A percentile compares a stretch with the other conserved stretches of the same genome.
These are phyloP conservation scores for Raffaelea ambrosiae DNA, from an alignment of 2,329 filamentous ascomycete genomes.

Conservation along the genomic window DNA sequence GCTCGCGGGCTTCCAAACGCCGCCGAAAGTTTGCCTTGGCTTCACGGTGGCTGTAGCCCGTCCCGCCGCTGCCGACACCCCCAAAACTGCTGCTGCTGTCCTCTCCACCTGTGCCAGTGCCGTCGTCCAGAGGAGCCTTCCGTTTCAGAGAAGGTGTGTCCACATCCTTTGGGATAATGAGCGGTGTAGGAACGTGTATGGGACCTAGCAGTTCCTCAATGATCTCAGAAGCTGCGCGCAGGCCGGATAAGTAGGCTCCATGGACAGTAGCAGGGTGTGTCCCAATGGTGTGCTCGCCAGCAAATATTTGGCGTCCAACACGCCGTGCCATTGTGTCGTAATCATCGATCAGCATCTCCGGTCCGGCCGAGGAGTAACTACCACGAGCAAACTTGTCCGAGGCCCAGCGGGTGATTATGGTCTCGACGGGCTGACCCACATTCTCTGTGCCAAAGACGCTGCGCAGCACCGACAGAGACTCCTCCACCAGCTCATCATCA, in stretches of 20 bases:
- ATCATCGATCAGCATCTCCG: constrained; percentile 72
- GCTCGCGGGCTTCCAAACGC: constrained; percentile 48
- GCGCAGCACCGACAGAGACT: constrained; percentile 71
- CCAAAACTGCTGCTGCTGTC: constrained; percentile 5
- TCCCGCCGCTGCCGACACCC: constrained; percentile 15
- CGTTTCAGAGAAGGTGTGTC: constrained; percentile 37
- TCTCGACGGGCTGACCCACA: constrained; percentile 73
- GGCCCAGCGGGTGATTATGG: constrained; percentile 87
- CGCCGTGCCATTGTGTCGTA: constrained; percentile 85
- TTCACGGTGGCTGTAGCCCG: constrained; percentile 28
- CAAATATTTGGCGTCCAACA: constrained; percentile 80
- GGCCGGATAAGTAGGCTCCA: constrained; percentile 86
- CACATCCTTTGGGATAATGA: constrained; percentile 60
- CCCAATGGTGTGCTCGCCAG: constrained; percentile 90
- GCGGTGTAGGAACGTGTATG: constrained; percentile 65
- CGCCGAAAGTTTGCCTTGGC: constrained; percentile 29
- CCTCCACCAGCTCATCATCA: constrained; percentile 67
- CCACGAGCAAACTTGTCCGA: constrained; percentile 86
- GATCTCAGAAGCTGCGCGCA: constrained; percentile 82
- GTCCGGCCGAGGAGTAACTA: constrained; percentile 90
- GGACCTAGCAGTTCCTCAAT: constrained; percentile 73
- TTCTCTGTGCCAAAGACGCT: constrained; percentile 58
- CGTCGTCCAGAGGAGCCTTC: constrained; percentile 27
- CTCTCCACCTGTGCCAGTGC: background rate
- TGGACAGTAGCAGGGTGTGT: constrained; percentile 96